These are phyloP conservation scores for Talaromyces sp. DNA, from an alignment of 2,329 filamentous ascomycete genomes.

Conservation along the genomic window DNA sequence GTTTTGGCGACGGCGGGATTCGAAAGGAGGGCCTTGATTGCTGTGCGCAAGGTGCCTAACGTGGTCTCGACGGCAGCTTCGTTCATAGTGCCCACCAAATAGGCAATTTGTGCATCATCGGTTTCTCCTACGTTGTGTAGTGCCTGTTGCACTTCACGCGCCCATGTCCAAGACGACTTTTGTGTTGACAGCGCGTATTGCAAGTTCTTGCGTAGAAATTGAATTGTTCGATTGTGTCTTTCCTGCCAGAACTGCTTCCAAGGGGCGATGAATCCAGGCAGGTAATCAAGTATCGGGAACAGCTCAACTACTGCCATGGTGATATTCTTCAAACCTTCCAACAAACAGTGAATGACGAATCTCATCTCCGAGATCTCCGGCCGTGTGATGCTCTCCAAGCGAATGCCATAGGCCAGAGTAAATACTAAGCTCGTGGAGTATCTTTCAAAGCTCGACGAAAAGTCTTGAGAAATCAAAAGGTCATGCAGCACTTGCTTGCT, in stretches of 20 bases:
- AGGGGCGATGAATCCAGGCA: slow-evolving; percentile 12
- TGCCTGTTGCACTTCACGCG: slow-evolving; percentile 16
- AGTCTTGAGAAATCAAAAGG: slow-evolving; percentile 39
- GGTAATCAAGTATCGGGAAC: background rate
- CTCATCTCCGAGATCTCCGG: slow-evolving; percentile 5
- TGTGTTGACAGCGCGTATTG: slow-evolving; percentile 13
- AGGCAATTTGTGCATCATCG: slow-evolving; percentile 44
- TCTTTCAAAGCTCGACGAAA: slow-evolving; percentile 47
- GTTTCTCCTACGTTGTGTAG: slow-evolving; percentile 26
- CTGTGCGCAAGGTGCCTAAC: slow-evolving; percentile 44
- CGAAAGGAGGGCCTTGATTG: slow-evolving; percentile 46
- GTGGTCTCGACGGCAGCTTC: slow-evolving; percentile 51
- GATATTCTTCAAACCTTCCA: background rate
- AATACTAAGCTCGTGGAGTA: slow-evolving; percentile 52
- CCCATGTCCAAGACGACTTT: slow-evolving; percentile 24
- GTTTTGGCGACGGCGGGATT: slow-evolving; percentile 40
- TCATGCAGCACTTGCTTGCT: slow-evolving; percentile 45
- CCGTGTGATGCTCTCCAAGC: slow-evolving; percentile 37
- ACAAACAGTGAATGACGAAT: background rate
- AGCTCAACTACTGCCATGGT: background rate
- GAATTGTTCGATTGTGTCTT: slow-evolving; percentile 20
- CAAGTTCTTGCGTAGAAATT: slow-evolving; percentile 16
- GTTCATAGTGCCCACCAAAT: slow-evolving; percentile 44
- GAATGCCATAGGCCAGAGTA: slow-evolving; percentile 51
- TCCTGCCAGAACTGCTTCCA: slow-evolving; percentile 14